Conservation (phyloP, 2,329 filamentous ascomycete genomes). For the Didymellaceae sp. region DNA sequence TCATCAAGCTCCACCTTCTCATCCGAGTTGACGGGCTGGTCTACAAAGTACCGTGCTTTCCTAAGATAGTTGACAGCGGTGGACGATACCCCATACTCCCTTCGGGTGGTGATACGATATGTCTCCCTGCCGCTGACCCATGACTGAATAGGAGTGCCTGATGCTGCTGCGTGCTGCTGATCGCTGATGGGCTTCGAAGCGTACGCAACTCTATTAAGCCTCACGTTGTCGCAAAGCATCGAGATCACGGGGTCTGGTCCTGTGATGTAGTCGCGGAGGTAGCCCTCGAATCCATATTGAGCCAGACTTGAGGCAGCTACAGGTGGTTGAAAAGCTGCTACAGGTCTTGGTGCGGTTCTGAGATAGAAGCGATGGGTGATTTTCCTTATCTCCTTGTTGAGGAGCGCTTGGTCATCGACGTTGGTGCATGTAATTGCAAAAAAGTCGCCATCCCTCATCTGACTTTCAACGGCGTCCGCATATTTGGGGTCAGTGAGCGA, state of each 20-base stretch:
- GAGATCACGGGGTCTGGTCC: conserved; percentile 84
- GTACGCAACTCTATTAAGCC: conserved; percentile 72
- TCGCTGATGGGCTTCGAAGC: conserved; percentile 68
- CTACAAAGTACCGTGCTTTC: conserved; percentile 73
- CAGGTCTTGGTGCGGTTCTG: conserved; percentile 63
- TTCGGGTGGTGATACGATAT: conserved; percentile 68
- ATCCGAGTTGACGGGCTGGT: conserved; percentile 73
- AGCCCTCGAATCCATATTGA: conserved; percentile 75
- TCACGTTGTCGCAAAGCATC: conserved; percentile 81
- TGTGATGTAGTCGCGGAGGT: conserved; percentile 77
- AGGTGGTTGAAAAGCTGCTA: conserved; percentile 63
- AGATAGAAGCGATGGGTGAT: conserved; percentile 74
- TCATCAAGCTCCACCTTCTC: conserved; percentile 67
- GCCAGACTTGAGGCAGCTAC: conserved; percentile 63
- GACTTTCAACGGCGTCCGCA: conserved; percentile 65
- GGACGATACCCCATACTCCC: conserved; percentile 81
- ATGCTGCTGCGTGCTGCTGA: conserved; percentile 71
- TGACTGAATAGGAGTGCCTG: conserved; percentile 63
- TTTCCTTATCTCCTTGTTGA: conserved; percentile 71
- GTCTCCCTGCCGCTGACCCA: conserved; percentile 72
- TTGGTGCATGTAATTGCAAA: conserved; percentile 77
- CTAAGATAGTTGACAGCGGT: conserved; percentile 69
- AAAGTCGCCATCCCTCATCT: conserved; percentile 61
- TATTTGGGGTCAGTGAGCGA: conserved; percentile 76
- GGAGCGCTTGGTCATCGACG: conserved; percentile 72